A percentile compares a stretch with the other conserved stretches of the same genome.
phyloP scores from a whole-genome alignment of 208 protist genomes.

The Trypanosoma scelopori region DNA sequence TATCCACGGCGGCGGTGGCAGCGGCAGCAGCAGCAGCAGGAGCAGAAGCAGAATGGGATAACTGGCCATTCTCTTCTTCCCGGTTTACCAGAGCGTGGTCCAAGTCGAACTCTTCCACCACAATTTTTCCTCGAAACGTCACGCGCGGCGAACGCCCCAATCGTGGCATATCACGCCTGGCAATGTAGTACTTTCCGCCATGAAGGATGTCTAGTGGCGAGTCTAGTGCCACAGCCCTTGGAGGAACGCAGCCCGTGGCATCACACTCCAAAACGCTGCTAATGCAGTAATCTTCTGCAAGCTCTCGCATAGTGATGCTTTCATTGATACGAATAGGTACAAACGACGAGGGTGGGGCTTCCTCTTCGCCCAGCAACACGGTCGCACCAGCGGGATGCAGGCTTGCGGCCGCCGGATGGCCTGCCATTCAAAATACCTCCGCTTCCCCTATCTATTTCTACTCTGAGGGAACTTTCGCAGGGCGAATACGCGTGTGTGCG shows the following conservation, averaged over 20 bases:
- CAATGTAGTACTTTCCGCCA: constrained; percentile 79
- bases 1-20: constrained; percentile 1
- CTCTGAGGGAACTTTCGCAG: background rate
- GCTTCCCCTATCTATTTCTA: background rate
- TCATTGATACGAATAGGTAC: constrained; percentile 48
- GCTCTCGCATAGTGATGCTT: constrained; percentile 64
- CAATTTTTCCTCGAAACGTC: constrained; percentile 77
- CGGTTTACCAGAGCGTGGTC: constrained; percentile 29
- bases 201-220: constrained; percentile 79
- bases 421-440: constrained; percentile 1
- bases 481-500: background rate
- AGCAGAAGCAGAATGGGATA: background rate
- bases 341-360: constrained; percentile 21
- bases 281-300: constrained; percentile 79
- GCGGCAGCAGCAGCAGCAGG: background rate
- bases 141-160: constrained; percentile 45
- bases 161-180: constrained; percentile 48
- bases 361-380: constrained; percentile 53
- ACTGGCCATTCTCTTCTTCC: background rate
- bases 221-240: constrained; percentile 77
- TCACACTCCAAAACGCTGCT: constrained; percentile 87
- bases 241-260: constrained; percentile 51
- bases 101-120: constrained; percentile 80
- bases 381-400: constrained; percentile 19
- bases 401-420: background rate